Percentiles rank a stretch among this genome's conserved stretches.
phyloP scores from a whole-genome alignment of 2,329 filamentous ascomycete species.

The Hymenoscyphus occultus region DNA sequence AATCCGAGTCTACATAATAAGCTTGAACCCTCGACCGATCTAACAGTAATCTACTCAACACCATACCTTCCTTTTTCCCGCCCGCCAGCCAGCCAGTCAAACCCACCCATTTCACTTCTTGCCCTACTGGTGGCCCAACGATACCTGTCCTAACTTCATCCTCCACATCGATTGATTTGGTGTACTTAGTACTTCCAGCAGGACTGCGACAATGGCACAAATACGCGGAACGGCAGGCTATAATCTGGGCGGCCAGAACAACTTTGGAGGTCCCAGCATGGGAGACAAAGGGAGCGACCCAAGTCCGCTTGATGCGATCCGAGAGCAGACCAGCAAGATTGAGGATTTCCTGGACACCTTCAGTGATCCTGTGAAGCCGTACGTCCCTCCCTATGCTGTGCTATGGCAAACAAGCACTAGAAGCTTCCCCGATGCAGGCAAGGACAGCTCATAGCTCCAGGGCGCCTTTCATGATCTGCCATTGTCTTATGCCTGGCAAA shows the following conservation, averaged over 20 bases:
- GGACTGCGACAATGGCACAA: conserved; percentile 49
- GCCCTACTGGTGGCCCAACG: conserved; percentile 13
- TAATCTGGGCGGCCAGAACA: conserved; percentile 39
- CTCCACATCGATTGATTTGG: conserved; percentile 23
- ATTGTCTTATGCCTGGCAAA: background rate
- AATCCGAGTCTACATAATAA: conserved; percentile 10
- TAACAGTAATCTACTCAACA: conserved; percentile 10
- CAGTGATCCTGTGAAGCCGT: conserved; percentile 94
- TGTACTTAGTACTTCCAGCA: conserved; percentile 25
- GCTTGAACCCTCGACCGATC: background rate
- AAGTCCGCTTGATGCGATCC: conserved; percentile 71
- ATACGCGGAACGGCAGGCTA: conserved; percentile 53
- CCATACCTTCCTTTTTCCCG: conserved; percentile 13
- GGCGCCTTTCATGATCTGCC: background rate
- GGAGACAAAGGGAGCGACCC: conserved; percentile 36
- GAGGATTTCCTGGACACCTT: conserved; percentile 87
- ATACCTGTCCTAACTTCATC: conserved; percentile 12
- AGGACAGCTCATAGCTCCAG: background rate
- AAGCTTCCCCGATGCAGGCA: background rate
- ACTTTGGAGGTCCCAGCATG: conserved; percentile 38
- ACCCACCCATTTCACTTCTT: background rate
- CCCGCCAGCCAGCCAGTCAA: conserved; percentile 3
- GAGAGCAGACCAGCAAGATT: conserved; percentile 96
- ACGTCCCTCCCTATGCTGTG: conserved; percentile 39
- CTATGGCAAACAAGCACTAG: conserved; percentile 8